phyloP scores from a whole-genome alignment of 2,329 filamentous ascomycete species.

The Phyllosticta citriasiana region DNA sequence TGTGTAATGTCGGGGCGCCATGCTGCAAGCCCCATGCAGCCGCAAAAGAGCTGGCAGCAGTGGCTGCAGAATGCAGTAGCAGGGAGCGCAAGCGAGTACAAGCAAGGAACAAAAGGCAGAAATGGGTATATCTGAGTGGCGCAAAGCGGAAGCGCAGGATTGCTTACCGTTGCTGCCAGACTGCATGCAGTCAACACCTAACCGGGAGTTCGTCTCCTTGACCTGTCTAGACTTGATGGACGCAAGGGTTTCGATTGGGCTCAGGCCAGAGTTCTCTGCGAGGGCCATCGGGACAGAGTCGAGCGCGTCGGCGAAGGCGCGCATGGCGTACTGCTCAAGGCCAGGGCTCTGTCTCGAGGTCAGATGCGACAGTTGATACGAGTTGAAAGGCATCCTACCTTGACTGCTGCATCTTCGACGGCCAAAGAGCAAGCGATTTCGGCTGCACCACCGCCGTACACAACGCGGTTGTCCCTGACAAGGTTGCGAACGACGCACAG shows the following conservation, averaged over 20 bases:
- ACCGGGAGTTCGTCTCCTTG: conserved; percentile 66
- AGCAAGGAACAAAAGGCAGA: not conserved
- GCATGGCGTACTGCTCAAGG: conserved; percentile 98
- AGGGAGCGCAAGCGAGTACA: conserved; percentile 7
- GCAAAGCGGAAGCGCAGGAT: conserved; percentile 5
- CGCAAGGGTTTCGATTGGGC: conserved; percentile 89
- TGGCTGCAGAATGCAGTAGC: conserved; percentile 8
- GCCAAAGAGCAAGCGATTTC: conserved; percentile 96
- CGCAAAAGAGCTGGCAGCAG: conserved; percentile 5
- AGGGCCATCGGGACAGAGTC: conserved; percentile 91
- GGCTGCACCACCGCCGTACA: conserved; percentile 92
- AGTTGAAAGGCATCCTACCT: conserved; percentile 35
- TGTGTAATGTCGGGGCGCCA: conserved; percentile 4
- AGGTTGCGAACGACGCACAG: conserved; percentile 96
- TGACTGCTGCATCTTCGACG: conserved; percentile 87
- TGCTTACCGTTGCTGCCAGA: conserved; percentile 70
- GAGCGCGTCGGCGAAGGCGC: conserved; percentile 89
- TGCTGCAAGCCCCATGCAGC: conserved; percentile 6
- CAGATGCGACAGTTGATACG: conserved; percentile 1
- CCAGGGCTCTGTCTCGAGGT: conserved; percentile 59
- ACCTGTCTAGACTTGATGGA: conserved; percentile 94
- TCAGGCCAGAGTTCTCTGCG: conserved; percentile 93
- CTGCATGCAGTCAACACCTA: conserved; percentile 98
- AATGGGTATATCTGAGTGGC: conserved; percentile 9
- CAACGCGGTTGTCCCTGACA: conserved; percentile 89